phyloP scores from a whole-genome alignment of 148 eudicot species.

The Hydrangea macrophylla region DNA sequence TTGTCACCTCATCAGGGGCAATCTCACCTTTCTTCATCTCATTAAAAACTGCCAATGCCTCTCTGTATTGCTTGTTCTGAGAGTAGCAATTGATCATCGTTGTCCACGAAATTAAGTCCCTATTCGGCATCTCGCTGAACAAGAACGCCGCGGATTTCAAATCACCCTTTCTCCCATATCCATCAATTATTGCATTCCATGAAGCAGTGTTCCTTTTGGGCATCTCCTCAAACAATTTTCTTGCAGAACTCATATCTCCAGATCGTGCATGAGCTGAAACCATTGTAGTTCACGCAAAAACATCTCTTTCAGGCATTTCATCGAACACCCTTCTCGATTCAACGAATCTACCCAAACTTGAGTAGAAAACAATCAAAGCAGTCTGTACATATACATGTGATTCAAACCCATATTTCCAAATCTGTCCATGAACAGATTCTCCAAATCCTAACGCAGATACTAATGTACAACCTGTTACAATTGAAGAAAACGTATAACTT shows the following conservation, averaged over 20 bases:
- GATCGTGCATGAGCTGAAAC: conserved; percentile 42
- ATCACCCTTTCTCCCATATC: conserved; percentile 53
- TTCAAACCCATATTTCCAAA: conserved; percentile 57
- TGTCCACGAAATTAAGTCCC: conserved; percentile 77
- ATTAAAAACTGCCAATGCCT: conserved; percentile 53
- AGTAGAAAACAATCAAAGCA: conserved; percentile 63
- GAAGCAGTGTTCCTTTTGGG: conserved; percentile 55
- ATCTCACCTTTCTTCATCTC: conserved; percentile 49
- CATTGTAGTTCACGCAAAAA: conserved; percentile 64
- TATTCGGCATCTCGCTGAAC: conserved; percentile 45
- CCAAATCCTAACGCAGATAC: conserved; percentile 28
- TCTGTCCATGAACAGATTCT: conserved; percentile 54
- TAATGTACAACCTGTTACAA: conserved; percentile 50
- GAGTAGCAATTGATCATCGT: conserved; percentile 70
- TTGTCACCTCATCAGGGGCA: conserved; percentile 61
- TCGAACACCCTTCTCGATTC: conserved; percentile 61
- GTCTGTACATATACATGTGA: conserved; percentile 57
- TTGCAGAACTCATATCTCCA: conserved; percentile 58
- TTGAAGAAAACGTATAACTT: conserved; percentile 58
- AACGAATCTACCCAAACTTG: conserved; percentile 30
- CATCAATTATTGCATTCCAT: conserved; percentile 73
- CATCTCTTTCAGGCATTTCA: conserved; percentile 69
- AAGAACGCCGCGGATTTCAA: conserved; percentile 44
- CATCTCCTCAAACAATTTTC: conserved; percentile 55
- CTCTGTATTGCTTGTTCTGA: conserved; percentile 45